Evolutionary conservation across 2,329 filamentous ascomycete species (phyloP).

Genomic region (Lachnellula suecica): DNA sequence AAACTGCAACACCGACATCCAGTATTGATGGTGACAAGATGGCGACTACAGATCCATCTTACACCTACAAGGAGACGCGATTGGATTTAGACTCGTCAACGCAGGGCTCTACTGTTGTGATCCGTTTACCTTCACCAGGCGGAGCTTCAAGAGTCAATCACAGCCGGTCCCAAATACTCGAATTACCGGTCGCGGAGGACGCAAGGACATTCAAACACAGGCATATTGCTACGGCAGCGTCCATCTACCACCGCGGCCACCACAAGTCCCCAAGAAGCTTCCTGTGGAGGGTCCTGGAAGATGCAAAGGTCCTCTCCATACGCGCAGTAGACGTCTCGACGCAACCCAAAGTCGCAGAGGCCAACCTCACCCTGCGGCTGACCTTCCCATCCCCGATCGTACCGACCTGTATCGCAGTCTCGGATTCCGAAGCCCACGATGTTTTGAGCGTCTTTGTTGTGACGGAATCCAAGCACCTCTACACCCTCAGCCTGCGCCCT

Average conservation of each 20-base stretch:
- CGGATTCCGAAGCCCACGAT: conserved; percentile 77
- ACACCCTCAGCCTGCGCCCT: conserved; percentile 78
- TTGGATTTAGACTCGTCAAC: conserved; percentile 76
- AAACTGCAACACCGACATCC: conserved; percentile 10
- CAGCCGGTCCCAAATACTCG: conserved; percentile 38
- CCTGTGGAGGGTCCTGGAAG: conserved; percentile 85
- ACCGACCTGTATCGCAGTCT: conserved; percentile 76
- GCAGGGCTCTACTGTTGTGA: conserved; percentile 66
- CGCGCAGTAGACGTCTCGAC: conserved; percentile 79
- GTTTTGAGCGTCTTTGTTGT: conserved; percentile 76
- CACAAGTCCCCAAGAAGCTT: conserved; percentile 79
- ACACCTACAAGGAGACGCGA: conserved; percentile 83
- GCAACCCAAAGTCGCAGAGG: conserved; percentile 63
- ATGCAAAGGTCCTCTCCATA: conserved; percentile 77
- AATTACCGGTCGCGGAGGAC: conserved; percentile 54
- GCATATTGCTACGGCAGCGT: conserved; percentile 74
- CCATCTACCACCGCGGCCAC: conserved; percentile 80
- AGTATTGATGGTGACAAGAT: conserved; percentile 64
- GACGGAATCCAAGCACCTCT: conserved; percentile 75
- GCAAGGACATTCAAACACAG: conserved; percentile 71
- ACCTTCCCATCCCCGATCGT: conserved; percentile 73
- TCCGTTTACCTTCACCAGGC: conserved; percentile 61
- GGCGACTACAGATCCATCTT: conserved; percentile 60
- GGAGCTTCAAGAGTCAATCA: conserved; percentile 37
- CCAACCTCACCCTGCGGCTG: conserved; percentile 74